Base-by-base conservation (phyloP, 83 land plant species). In the Thuja plicata region DNA sequence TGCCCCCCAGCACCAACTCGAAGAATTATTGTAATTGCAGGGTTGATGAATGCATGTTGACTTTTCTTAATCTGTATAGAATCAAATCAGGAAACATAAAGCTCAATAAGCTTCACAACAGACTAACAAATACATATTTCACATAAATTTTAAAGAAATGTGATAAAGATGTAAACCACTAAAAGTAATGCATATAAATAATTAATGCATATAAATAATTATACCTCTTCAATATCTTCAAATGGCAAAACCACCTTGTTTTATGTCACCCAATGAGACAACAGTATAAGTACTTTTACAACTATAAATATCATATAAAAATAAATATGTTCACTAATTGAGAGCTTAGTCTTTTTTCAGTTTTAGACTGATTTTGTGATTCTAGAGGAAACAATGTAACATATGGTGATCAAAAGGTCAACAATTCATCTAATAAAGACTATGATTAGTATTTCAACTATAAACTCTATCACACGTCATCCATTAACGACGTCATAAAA, bases 1-100 rank as follows among this genome's bases (percentile, higher is more conserved):
- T 96, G 98, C 21, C 99, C 99, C 89, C 99, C 99, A 90, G 98
- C 92, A 89, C 99, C 99, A 92, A 94, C 92, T 41, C 99, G 95
- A 84, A 98, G 96, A 73, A 95, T 93, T 71, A 98, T 95, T 78
- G 99, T 98, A 32, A 98, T 93, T 79, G 99, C 96, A 88, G 99
- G 99, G 89, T 98, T 98, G 21, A 98, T 97, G 34, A 97, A 90
- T 74, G 99, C 99, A 92, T 98, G 99, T 80, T 98, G 99, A 87
- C 97, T 98, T 84, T 94, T 94, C 80, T 94, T 95, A 86, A 98
- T 98, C 99, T 98, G 94, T 81, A 90, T 71, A 76, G 76, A n/a
- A 45, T 74, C 70, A 57, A 57, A 46, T 71, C 17, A 70, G 76
- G 84, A 86, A 74, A 34, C 38, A 74, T 74, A 74, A 66, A 30